These are phyloP conservation scores for Calvatia gigantea DNA, from an alignment of 768 basidiomycete genomes.

Conservation along the genomic window DNA sequence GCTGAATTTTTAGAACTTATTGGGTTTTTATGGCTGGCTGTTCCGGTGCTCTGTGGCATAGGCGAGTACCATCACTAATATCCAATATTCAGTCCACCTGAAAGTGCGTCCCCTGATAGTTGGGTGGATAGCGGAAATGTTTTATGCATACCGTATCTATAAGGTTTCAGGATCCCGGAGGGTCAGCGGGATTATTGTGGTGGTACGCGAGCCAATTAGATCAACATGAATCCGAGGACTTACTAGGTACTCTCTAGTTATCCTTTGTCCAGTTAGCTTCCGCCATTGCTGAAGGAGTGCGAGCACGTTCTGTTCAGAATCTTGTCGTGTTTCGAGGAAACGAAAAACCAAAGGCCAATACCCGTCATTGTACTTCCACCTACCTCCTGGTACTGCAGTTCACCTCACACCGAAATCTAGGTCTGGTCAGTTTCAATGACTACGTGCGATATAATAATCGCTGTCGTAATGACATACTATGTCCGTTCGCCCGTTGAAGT, in stretches of 20 bases:
- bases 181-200: neutral
- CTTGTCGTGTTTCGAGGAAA: neutral
- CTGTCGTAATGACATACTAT: constrained; percentile 7
- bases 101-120: neutral
- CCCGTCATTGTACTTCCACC: neutral
- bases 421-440: constrained; percentile 1
- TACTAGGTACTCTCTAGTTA: neutral
- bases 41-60: constrained; percentile 3
- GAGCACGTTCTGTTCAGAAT: neutral
- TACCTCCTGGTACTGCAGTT: neutral
- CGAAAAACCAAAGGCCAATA: neutral
- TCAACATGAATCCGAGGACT: neutral
- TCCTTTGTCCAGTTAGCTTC: neutral
- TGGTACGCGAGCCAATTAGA: neutral
- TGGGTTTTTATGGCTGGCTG: neutral
- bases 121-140: constrained; percentile 6
- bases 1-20: neutral
- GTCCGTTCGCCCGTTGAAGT: neutral
- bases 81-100: neutral
- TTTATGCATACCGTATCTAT: constrained; percentile 5
- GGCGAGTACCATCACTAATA: neutral
- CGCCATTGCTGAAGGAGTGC: neutral
- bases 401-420: neutral
- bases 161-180: neutral
- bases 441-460: constrained; percentile 5